phyloP scores from a whole-genome alignment of 805 yeast species.

The Spathaspora gorwiae region DNA sequence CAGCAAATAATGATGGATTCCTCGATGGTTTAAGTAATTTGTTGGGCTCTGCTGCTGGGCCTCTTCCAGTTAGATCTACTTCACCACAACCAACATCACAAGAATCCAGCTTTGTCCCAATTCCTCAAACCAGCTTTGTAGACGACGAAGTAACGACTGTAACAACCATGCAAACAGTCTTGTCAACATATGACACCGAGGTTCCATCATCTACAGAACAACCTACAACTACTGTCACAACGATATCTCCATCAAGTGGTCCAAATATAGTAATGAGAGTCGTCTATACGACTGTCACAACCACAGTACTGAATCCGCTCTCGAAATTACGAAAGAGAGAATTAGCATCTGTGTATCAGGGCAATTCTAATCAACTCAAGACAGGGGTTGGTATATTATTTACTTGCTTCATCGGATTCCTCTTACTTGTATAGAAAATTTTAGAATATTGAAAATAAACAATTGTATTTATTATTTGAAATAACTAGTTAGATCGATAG shows the following conservation, averaged over 20 bases:
- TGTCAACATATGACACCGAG: background rate
- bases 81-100: background rate
- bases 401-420: background rate
- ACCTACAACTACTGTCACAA: background rate
- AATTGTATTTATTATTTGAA: too few species aligned
- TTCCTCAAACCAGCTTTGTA: background rate
- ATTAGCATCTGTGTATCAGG: background rate
- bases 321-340: background rate
- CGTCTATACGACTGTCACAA: background rate
- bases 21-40: background rate
- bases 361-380: background rate
- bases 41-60: background rate
- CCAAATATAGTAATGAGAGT: background rate
- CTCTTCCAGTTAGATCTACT: too few species aligned
- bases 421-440: background rate
- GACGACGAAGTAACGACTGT: background rate
- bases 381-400: background rate
- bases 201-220: background rate
- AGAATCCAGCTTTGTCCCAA: background rate
- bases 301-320: background rate
- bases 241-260: background rate
- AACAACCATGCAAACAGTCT: background rate
- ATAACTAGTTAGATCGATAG: too few species aligned
- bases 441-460: background rate
- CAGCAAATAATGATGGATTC: conserved; percentile 11